Evolutionary conservation across 805 yeast genomes (phyloP).

Genomic region (Candida sakaeoensis): DNA sequence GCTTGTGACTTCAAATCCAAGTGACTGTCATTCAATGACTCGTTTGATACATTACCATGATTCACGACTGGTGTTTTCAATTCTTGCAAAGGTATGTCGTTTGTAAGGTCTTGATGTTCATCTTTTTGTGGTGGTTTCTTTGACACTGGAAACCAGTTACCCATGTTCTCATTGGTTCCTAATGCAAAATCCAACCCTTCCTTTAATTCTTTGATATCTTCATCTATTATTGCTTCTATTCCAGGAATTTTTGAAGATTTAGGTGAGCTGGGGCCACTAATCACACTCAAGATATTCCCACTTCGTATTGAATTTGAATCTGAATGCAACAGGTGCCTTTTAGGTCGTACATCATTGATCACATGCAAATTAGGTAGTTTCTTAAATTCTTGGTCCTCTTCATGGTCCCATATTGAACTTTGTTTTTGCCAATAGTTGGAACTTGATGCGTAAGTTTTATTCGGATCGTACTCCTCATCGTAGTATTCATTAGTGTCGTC

Average conservation of each 20-base stretch:
- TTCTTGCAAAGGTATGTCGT: slow-evolving; percentile 18
- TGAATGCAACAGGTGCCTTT: slow-evolving; percentile 6
- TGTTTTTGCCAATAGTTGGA: slow-evolving; percentile 6
- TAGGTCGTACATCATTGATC: slow-evolving; percentile 1
- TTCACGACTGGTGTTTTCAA: background rate
- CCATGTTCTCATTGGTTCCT: slow-evolving; percentile 21
- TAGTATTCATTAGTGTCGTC: slow-evolving; percentile 1
- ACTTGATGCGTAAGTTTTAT: slow-evolving; percentile 12
- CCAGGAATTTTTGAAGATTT: background rate
- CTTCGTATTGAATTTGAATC: slow-evolving; percentile 1
- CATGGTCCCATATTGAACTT: background rate
- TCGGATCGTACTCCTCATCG: slow-evolving; percentile 13
- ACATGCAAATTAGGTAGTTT: slow-evolving; percentile 5
- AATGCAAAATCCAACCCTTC: slow-evolving; percentile 33
- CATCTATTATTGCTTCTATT: slow-evolving; percentile 12
- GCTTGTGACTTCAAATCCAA: background rate
- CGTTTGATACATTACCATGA: background rate
- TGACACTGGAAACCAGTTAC: slow-evolving; percentile 29
- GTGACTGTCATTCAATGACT: slow-evolving; percentile 7
- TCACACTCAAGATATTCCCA: slow-evolving; percentile 6
- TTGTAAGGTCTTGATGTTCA: slow-evolving; percentile 10
- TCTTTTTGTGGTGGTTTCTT: slow-evolving; percentile 1
- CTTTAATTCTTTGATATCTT: slow-evolving; percentile 28
- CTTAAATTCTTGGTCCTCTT: background rate
- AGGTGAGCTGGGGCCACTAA: slow-evolving; percentile 7